Conservation (phyloP, 257 asterid genomes). For the Striga asiatica region DNA sequence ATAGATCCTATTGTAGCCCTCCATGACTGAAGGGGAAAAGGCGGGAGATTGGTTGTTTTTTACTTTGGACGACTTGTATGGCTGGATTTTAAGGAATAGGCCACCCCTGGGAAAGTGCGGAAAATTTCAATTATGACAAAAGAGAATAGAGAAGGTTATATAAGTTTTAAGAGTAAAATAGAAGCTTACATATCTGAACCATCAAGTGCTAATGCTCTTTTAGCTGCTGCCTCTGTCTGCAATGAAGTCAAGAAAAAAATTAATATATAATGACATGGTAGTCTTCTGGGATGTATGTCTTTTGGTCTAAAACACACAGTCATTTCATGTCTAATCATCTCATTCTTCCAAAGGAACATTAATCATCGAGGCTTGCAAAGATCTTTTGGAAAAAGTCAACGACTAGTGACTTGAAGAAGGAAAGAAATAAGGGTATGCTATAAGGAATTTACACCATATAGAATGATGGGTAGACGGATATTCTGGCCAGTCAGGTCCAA, state of each 20-base stretch:
- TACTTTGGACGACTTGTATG: constrained; percentile 47
- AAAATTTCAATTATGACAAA: background rate
- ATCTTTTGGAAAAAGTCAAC: no score
- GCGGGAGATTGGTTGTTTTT: constrained; percentile 39
- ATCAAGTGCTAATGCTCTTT: constrained; percentile 81
- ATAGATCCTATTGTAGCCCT: constrained; percentile 82
- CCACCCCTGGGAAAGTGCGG: constrained; percentile 61
- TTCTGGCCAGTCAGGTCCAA: no score
- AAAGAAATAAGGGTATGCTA: no score
- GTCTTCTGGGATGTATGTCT: no score
- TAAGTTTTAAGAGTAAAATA: background rate
- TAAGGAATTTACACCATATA: no score
- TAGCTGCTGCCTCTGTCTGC: constrained; percentile 92
- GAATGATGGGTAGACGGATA: no score
- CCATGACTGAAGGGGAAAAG: constrained; percentile 52
- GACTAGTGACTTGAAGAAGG: no score
- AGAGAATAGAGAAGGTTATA: background rate
- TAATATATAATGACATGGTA: background rate
- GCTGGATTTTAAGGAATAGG: constrained; percentile 66
- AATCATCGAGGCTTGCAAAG: no score
- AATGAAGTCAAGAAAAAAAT: constrained; percentile 12
- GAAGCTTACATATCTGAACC: constrained; percentile 86
- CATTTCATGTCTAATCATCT: no score
- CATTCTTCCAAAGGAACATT: no score
- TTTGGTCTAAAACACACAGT: no score